Base-by-base conservation (phyloP, 129 eudicot species). In the Centaurea solstitialis region DNA sequence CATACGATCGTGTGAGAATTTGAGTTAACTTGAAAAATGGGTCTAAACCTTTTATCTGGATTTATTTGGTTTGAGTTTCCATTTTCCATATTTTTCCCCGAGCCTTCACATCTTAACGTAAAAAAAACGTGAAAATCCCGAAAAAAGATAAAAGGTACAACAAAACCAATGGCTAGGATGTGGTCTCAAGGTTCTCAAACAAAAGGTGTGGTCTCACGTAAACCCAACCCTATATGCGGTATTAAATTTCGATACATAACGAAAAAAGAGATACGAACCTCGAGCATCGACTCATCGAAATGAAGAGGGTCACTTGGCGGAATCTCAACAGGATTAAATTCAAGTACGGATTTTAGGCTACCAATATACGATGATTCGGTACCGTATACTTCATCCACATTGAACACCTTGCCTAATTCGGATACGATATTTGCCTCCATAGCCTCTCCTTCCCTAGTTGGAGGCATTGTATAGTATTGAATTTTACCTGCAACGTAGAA, bases 391-490 rank as follows among this genome's bases (percentile, higher is more conserved):
- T 93, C 97, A 81, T 96, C 92, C 22, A 87, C 87, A 67, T 93
- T 93, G 82, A 96, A 96, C 84, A 85, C 95, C 74, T 93, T 91
- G 39, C 98, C 90, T 37, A 93, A 78, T 79, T 91, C 91, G 3
- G 91, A 45, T 76, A 96, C 90, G 82, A 93, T 88, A 53, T 74
- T 86, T 10, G 90, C 88, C 75, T 93, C 95, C 70, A 87, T 82
- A 73, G 83, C 81, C 73, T 89, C 97, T 61, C 78, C 98, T 68
- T 74, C 86, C 86, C 98, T 89, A 40, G 57, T 74, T 15, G 98
- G 98, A 47, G 99, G 99, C 97, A 93, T 86, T 4, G 98, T 96
- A 75, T 91, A 96, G 81, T 91, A 96, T 53, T 92, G 91, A 72
- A 96, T 96, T 87, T 91, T 96, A 84, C 99, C 99, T 93, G 82